Base-by-base conservation (phyloP, 1,139 yeast genomes). In the Saccharomyces hybrid region DNA sequence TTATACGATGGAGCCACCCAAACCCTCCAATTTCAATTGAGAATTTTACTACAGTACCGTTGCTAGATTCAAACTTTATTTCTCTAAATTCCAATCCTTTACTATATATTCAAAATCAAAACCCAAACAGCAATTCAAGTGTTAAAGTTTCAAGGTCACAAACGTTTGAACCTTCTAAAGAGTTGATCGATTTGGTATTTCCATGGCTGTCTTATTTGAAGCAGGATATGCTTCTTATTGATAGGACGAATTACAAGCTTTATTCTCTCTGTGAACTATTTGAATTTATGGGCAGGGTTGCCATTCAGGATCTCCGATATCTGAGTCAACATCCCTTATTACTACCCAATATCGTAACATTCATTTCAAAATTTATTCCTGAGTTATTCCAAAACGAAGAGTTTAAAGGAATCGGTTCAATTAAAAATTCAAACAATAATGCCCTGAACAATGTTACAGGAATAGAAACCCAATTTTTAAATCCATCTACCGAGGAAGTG, bases 201-300 rank as follows among this genome's bases (percentile, higher is more conserved):
- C 71, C 71, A 1, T 69, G 72, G 72, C 56, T 69, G 44, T 55
- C 60, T 13, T 54, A 57, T 6, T 55, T 69, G 48, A 62, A 61
- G 54, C 60, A 62, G 48, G 71, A 69, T 49, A 56, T 67, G 54
- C 52, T 60, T 47, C 49, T 60, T 6, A 53, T 60, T 8, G 71
- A 68, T 53, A 60, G 70, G 48, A 64, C 69, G 3, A 68, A 68
- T 51, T 69, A 69, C 55, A 62, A 62, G 50, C 51, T 69, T 38
- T 63, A 63, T 52, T 67, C 71, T 2, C 54, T 69, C 25, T 61
- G 65, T 47, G 72, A 69, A 56, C 52, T 69, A 34, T 69, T 69
- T 50, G 66, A 69, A 47, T 69, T 64, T 50, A 58, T 69, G 54
- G 70, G 65, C 3, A 60, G 57, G 23, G 58, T 64, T 5, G 57